Evolutionary conservation across 495 filamentous ascomycete species (phyloP), one percentile per base, ranked within the genome.

Genomic region (Hypoxylon cercidicola): DNA sequence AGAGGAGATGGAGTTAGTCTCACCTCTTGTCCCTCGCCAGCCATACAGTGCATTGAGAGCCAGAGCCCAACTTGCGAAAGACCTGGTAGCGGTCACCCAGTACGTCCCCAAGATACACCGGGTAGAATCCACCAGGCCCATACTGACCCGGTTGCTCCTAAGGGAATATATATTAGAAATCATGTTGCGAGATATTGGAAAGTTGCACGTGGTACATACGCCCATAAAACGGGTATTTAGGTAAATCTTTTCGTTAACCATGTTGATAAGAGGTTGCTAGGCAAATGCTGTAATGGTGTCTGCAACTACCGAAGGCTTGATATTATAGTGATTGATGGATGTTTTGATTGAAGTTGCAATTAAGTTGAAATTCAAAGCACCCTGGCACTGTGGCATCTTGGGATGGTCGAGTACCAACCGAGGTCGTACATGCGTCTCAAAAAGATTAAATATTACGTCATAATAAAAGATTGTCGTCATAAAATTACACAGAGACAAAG

Each of bases 21-120:
- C 30, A 58, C 58, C 43, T 20, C 25, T 48, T 18, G 45, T 66
- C 61, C 37, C 41, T 49, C 15, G 64, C 70, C 46, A 70, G 62
- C 71, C 71, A 74, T 37, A 69, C 68, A 20, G 71, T 74, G 13
- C 59, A 62, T 28, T 48, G 64, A 15, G 53, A 18, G 12, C 64
- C 64, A 43, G 48, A 74, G 23, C 69, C 74, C 23, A 77, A 65
- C 50, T 76, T 77, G 59, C 72, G 62, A 10, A 72, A 45, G 28
- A 77, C 50, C 9, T 60, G 59, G 43, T 77, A 76, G 18, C 69
- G 64, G 19, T 55, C 21, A 23, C 62, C 41, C 11, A 77, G 45
- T 32, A 56, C 32, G 39, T 77, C 72, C 18, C 70, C 70, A 37
- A 77, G 60, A 16, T 58, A 25, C 11, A 76, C 62, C 12, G 74